phyloP scores from a whole-genome alignment of 768 basidiomycete genomes.

The Boletus vinaceobasis region DNA sequence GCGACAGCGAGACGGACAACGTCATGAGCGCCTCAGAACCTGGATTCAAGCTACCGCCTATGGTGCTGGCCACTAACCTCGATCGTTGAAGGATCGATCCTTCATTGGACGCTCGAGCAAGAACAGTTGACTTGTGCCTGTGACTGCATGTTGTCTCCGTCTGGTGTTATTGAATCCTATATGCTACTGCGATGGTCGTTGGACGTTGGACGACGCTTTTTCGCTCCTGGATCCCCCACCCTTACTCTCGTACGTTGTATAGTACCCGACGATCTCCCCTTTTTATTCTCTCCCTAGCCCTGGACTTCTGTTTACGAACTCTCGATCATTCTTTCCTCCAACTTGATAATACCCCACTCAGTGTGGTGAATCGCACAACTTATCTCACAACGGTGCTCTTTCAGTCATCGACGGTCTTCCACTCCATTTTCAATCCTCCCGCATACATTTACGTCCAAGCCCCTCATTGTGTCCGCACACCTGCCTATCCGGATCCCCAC shows the following conservation, averaged over 20 bases:
- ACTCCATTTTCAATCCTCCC: neutral
- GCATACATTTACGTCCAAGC: neutral
- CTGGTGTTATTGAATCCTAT: neutral
- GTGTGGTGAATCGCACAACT: neutral
- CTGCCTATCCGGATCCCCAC: neutral
- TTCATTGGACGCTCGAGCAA: too few relatives aligned
- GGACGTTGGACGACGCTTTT: too few relatives aligned
- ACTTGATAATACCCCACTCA: conserved; percentile 7
- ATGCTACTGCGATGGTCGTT: too few relatives aligned
- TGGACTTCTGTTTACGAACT: conserved; percentile 4
- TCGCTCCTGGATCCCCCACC: neutral
- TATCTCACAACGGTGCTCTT: neutral
- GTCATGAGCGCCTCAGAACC: too few relatives aligned
- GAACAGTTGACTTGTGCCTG: conserved; percentile 1
- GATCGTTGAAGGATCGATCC: too few relatives aligned
- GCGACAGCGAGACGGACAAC: conserved; percentile 42
- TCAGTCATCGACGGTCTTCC: neutral
- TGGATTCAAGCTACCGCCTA: too few relatives aligned
- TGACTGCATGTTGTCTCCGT: neutral
- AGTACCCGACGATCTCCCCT: conserved; percentile 14
- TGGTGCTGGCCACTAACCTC: too few relatives aligned
- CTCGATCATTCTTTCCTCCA: neutral
- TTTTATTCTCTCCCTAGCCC: conserved; percentile 4
- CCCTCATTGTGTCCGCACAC: conserved; percentile 1
- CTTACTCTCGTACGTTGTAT: conserved; percentile 1